Evolutionary conservation across 2,329 filamentous ascomycete species (phyloP).

Genomic region (Diaporthe citrichinensis): DNA sequence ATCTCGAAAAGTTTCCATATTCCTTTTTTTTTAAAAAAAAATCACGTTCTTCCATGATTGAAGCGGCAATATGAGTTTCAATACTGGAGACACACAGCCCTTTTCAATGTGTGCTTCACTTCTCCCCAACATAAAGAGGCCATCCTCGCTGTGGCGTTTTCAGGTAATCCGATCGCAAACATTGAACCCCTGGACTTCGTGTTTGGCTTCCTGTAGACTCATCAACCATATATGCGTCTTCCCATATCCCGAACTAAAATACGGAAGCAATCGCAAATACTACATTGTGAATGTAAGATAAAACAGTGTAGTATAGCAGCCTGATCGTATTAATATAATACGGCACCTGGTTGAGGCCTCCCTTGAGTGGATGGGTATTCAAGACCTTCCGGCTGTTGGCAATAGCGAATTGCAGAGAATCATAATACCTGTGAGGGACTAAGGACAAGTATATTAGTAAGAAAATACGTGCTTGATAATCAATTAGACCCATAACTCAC

Average conservation of each 20-base stretch:
- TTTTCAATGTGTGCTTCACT: no score
- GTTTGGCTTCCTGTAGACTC: no score
- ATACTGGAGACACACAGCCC: no score
- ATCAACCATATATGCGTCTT: no score
- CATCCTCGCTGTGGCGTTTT: neutral
- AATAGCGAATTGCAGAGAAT: neutral
- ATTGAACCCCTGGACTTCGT: neutral
- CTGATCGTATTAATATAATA: neutral
- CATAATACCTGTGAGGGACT: conserved; percentile 1
- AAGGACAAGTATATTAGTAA: neutral
- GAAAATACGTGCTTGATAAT: no score
- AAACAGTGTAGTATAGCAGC: neutral
- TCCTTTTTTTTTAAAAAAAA: no score
- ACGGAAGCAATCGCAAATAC: neutral
- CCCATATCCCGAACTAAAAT: neutral
- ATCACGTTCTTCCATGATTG: no score
- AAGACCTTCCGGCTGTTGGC: neutral
- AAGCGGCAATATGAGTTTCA: no score
- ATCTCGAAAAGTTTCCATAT: no score
- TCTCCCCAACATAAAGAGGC: neutral
- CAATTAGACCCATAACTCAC: neutral
- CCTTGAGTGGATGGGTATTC: neutral
- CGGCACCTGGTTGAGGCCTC: neutral
- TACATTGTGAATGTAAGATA: neutral
- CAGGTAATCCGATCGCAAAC: neutral